Evolutionary conservation across 2,329 filamentous ascomycete genomes (phyloP), one percentile per base, ranked within the genome.

Genomic region (Nothomitra cinnamomea): DNA sequence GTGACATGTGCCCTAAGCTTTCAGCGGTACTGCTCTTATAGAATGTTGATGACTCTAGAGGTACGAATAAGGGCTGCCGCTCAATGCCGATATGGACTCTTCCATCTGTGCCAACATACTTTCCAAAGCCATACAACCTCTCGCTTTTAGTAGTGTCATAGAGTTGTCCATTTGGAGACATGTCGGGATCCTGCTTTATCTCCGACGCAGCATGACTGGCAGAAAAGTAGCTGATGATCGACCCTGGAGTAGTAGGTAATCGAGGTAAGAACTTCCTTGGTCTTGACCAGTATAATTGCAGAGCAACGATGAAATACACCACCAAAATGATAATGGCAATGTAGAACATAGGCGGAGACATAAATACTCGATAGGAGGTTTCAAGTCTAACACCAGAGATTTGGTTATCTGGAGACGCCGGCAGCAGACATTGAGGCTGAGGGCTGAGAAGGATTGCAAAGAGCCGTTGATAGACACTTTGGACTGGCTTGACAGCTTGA

Each of bases 31-130:
- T 32, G 5, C 28, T 32, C 5, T 32, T 4, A 32, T 32, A 32
- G 28, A 32, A 32, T 10, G 28, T 32, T 32, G 28, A 32, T 32
- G 28, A 32, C 10, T 32, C 28, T 10, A 32, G 10, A 24, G 61
- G 60, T 2, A 66, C 65, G 0, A 76, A 68, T 52, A 70, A 69
- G 0, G 71, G 70, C 22, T 70, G 66, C 22, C 67, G 60, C 35
- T 80, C 77, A 43, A 80, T 72, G 0, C 77, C 77, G 0, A 75
- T 56, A 54, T 78, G 73, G 0, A 64, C 61, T 6, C 65, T 64
- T 0, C 73, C 71, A 57, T 79, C 75, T 0, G 58, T 59, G 0
- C 74, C 75, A 1, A 75, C 53, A 53, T 69, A 80, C 0, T 64
- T 65, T 0, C 77, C 76, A 58, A 73, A 80, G 0, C 71, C 72